Conservation (phyloP, 208 protist species). For the Leishmania gerbilli region DNA sequence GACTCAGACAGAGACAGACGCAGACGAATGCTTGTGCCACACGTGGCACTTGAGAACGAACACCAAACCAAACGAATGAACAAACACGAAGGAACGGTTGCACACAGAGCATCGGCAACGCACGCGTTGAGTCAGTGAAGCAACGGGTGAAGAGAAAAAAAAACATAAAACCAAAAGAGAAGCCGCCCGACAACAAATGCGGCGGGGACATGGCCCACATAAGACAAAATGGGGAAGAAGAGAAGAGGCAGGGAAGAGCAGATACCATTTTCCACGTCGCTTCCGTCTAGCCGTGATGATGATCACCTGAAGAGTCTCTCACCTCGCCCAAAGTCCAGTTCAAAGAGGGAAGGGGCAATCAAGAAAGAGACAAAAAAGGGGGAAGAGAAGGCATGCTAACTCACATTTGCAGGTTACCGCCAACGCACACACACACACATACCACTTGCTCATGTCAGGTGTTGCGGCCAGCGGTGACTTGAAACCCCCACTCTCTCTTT, state of each 20-base stretch:
- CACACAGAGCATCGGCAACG: too few species aligned
- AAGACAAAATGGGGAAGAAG: background rate
- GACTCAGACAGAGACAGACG: background rate
- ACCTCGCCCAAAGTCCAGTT: background rate
- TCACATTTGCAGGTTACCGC: background rate
- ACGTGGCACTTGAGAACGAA: background rate
- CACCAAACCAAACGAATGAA: background rate
- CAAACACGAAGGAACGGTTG: background rate
- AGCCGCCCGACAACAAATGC: too few species aligned
- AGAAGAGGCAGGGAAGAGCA: background rate
- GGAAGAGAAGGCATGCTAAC: background rate
- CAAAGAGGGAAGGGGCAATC: background rate
- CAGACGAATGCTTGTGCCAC: too few species aligned
- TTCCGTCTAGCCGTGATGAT: background rate
- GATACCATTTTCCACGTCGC: background rate
- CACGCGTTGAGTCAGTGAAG: too few species aligned
- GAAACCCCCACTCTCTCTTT: background rate
- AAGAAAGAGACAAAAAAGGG: background rate
- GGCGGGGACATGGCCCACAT: too few species aligned
- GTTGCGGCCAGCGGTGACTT: background rate
- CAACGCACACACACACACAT: background rate
- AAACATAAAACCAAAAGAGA: too few species aligned
- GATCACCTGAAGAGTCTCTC: background rate
- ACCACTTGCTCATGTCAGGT: background rate
- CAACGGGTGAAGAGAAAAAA: too few species aligned